A percentile compares a stretch with the other conserved stretches of the same genome.
These are phyloP conservation scores for Colletotrichum nymphaeae DNA, from an alignment of 2,329 filamentous ascomycete species.

Conservation along the genomic window DNA sequence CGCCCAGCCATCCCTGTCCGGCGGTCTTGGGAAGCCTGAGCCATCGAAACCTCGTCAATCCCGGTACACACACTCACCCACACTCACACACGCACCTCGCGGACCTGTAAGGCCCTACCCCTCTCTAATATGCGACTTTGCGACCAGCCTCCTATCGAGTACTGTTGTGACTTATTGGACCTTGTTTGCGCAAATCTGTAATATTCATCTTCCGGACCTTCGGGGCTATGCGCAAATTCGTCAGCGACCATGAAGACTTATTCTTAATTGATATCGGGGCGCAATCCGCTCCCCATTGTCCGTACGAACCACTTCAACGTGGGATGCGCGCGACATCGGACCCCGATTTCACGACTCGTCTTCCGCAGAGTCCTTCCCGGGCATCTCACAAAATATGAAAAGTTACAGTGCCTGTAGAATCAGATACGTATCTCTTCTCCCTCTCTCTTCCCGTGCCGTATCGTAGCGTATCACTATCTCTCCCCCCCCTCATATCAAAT, in stretches of 20 bases:
- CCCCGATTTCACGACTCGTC: constrained; percentile 20
- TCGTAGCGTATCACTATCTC: neutral
- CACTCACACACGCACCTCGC: neutral
- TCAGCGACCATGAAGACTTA: neutral
- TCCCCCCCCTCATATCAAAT: neutral
- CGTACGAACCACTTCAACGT: neutral
- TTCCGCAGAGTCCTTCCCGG: neutral
- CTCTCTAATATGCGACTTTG: neutral
- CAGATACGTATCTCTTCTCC: neutral
- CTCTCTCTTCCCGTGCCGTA: too few species aligned
- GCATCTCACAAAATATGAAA: neutral
- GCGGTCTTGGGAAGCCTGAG: constrained; percentile 12
- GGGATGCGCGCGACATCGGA: constrained; percentile 12
- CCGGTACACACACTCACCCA: neutral
- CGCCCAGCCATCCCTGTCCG: constrained; percentile 45
- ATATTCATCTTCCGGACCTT: neutral
- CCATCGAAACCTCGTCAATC: constrained; percentile 33
- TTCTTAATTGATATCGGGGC: neutral
- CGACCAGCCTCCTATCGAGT: neutral
- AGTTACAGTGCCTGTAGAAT: neutral
- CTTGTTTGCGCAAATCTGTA: neutral
- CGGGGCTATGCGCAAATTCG: neutral
- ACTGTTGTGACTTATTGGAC: neutral
- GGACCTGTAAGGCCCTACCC: neutral
- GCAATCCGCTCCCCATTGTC: neutral